Percentiles rank a stretch among this genome's conserved stretches.
phyloP scores from a whole-genome alignment of 495 filamentous ascomycete genomes.

The Parachaetomium inaequale region DNA sequence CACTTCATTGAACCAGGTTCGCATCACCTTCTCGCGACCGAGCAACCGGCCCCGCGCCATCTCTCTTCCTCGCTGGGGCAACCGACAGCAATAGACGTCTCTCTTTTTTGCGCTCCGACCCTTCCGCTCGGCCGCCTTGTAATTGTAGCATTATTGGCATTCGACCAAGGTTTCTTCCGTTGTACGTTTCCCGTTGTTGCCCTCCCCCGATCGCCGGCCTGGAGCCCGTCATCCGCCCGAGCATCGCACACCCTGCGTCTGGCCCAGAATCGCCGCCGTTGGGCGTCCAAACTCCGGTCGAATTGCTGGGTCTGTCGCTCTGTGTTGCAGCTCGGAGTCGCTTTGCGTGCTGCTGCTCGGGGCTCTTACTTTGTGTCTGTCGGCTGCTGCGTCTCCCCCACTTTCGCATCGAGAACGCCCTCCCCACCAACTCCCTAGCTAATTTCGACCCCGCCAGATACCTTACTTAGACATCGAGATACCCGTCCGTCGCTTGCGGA shows the following conservation, averaged over 20 bases:
- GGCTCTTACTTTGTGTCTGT: background rate
- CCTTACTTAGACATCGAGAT: slow-evolving; percentile 30
- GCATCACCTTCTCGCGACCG: slow-evolving; percentile 9
- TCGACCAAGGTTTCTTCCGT: slow-evolving; percentile 24
- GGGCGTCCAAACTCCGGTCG: background rate
- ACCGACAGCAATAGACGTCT: slow-evolving; percentile 12
- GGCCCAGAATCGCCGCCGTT: background rate
- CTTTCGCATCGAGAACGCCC: background rate
- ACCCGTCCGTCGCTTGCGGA: slow-evolving; percentile 24
- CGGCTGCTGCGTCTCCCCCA: background rate
- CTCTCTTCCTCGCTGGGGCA: background rate
- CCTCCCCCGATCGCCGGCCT: background rate
- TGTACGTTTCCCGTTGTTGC: slow-evolving; percentile 5
- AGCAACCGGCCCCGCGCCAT: slow-evolving; percentile 8
- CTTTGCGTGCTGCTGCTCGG: background rate
- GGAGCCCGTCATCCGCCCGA: background rate
- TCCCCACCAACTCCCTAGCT: slow-evolving; percentile 12
- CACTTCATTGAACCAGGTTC: background rate
- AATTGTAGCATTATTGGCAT: slow-evolving; percentile 32
- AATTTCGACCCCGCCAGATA: slow-evolving; percentile 21
- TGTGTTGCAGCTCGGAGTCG: background rate
- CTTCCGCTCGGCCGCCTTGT: slow-evolving; percentile 20
- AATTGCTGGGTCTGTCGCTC: background rate
- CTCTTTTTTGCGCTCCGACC: slow-evolving; percentile 12
- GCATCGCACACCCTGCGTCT: background rate